Percentiles rank a stretch among this genome's conserved stretches.
phyloP scores from a whole-genome alignment of 2,329 filamentous ascomycete species.

The Clarireedia monteithiana region DNA sequence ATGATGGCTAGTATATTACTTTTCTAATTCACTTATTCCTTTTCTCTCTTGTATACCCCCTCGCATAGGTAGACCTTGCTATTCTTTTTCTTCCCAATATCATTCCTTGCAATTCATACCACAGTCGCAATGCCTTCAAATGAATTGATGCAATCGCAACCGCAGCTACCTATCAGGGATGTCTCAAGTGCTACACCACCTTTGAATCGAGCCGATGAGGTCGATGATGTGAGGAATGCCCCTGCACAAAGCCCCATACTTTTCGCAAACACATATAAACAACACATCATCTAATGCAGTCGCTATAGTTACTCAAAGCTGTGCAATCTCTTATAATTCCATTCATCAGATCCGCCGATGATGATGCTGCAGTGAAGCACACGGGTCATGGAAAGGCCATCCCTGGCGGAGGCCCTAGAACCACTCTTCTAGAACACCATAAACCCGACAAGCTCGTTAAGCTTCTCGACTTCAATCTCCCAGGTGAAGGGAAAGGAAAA shows the following conservation, averaged over 20 bases:
- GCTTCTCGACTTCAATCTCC: conserved; percentile 51
- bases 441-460: conserved; percentile 49
- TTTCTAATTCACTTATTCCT: not conserved
- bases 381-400: conserved; percentile 41
- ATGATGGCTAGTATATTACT: no score
- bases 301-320: conserved; percentile 55
- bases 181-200: not conserved
- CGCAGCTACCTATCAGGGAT: conserved; percentile 11
- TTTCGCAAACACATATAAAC: not conserved
- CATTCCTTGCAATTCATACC: not conserved
- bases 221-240: conserved; percentile 36
- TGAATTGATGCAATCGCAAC: not conserved
- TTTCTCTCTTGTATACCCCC: not conserved
- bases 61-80: no score
- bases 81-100: not conserved
- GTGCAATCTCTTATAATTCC: conserved; percentile 62
- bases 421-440: conserved; percentile 56
- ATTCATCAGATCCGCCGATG: conserved; percentile 64
- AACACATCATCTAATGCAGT: conserved; percentile 9
- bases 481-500: conserved; percentile 52
- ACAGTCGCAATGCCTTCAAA: conserved; percentile 3
- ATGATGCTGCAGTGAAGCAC: conserved; percentile 46
- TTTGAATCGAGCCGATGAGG: conserved; percentile 35
- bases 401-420: conserved; percentile 35
- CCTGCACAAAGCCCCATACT: not conserved